A percentile compares a stretch with the other conserved stretches of the same genome.
These are phyloP conservation scores for Diplodia corticola DNA, from an alignment of 2,329 filamentous ascomycete genomes.

Conservation along the genomic window DNA sequence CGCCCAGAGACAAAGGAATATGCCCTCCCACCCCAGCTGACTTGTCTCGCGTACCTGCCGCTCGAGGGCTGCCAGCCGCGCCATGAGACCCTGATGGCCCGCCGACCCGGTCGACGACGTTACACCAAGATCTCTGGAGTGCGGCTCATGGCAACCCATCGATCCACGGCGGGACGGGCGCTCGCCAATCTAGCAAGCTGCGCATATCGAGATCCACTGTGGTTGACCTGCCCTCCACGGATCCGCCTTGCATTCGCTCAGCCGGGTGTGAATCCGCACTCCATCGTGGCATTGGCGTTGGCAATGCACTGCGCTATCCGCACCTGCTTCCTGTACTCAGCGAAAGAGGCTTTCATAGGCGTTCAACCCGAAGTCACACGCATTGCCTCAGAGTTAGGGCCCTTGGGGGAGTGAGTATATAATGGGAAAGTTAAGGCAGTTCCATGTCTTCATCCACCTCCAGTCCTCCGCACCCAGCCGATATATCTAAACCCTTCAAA, in stretches of 20 bases:
- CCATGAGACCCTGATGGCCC: slow-evolving; percentile 13
- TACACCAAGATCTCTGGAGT: background rate
- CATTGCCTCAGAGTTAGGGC: background rate
- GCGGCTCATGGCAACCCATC: slow-evolving; percentile 17
- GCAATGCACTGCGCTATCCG: background rate
- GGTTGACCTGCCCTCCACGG: background rate
- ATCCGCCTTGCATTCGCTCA: slow-evolving; percentile 4
- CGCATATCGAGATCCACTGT: slow-evolving; percentile 10
- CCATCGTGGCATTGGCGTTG: background rate
- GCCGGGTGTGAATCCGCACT: background rate
- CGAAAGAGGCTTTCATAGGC: background rate
- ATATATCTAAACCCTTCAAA: background rate
- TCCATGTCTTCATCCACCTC: background rate
- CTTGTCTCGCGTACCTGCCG: slow-evolving; percentile 20
- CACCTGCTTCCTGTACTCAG: background rate
- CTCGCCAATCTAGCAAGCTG: slow-evolving; percentile 16
- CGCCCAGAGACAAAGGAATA: slow-evolving; percentile 14
- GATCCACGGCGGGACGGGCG: slow-evolving; percentile 16
- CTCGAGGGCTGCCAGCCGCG: background rate
- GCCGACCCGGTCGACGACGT: background rate
- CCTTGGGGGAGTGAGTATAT: slow-evolving; percentile 7
- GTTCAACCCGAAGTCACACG: background rate
- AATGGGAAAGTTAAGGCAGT: background rate
- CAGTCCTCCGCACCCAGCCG: background rate
- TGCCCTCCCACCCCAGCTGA: slow-evolving; percentile 1